Evolutionary conservation across 2,329 filamentous ascomycete species (phyloP).

Genomic region (Xylariaceae sp.): DNA sequence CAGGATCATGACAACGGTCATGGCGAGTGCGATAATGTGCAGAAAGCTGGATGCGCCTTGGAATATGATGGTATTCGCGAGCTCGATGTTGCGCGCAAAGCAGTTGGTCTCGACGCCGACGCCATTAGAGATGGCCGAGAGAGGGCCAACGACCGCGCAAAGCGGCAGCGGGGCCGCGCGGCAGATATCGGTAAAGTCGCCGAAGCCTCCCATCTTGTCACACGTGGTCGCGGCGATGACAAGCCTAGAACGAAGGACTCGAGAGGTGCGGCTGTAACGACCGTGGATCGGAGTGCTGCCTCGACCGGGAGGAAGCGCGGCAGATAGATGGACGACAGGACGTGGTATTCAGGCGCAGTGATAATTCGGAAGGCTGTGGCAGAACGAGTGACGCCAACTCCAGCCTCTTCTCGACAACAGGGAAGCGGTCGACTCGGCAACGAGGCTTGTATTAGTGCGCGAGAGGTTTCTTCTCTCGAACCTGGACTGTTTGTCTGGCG

Average conservation of each 20-base stretch:
- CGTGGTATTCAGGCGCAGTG: not conserved
- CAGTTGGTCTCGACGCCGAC: conserved; percentile 83
- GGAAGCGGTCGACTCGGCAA: conserved; percentile 4
- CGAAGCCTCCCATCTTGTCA: conserved; percentile 69
- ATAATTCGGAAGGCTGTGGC: not conserved
- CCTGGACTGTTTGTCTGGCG: conserved; percentile 1
- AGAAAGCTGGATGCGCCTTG: conserved; percentile 85
- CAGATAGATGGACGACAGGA: not conserved
- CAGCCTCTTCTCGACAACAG: not conserved
- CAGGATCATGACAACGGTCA: conserved; percentile 96
- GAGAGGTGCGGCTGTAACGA: conserved; percentile 4
- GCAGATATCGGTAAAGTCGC: conserved; percentile 86
- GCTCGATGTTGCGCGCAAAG: conserved; percentile 89
- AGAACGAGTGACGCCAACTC: conserved; percentile 10
- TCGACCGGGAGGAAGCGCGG: not conserved
- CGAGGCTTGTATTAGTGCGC: conserved; percentile 4
- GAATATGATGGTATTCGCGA: conserved; percentile 98
- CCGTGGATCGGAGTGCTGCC: not conserved
- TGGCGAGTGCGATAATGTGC: conserved; percentile 82
- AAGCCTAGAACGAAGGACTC: not conserved
- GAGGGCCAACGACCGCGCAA: conserved; percentile 77
- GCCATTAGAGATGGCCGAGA: conserved; percentile 60
- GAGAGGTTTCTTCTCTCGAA: not conserved
- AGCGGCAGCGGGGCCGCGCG: conserved; percentile 77
- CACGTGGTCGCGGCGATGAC: not conserved